phyloP scores from a whole-genome alignment of 2,329 filamentous ascomycete genomes.

The Cladophialophora carrionii region DNA sequence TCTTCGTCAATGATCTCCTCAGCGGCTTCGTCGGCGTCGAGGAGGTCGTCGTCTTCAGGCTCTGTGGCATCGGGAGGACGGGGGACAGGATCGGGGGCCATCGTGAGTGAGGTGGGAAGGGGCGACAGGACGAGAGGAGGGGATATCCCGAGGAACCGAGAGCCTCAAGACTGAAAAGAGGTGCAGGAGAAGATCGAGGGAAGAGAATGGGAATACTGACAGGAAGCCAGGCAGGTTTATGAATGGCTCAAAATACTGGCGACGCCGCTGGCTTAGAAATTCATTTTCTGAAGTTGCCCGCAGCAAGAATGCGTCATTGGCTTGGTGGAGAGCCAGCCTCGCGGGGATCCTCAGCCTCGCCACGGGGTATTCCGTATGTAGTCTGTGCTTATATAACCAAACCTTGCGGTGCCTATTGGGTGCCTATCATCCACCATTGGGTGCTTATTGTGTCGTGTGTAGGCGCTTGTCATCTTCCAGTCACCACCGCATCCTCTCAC shows the following conservation, averaged over 20 bases:
- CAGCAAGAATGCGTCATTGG: slow-evolving; percentile 15
- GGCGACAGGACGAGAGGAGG: not conserved
- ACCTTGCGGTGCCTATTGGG: too few species aligned
- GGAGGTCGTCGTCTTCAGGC: slow-evolving; percentile 67
- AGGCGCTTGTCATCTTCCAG: not conserved
- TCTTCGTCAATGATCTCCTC: slow-evolving; percentile 70
- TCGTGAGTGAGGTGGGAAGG: slow-evolving; percentile 14
- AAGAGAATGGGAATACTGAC: not conserved
- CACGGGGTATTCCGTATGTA: not conserved
- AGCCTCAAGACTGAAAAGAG: not conserved
- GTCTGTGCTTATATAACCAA: not conserved
- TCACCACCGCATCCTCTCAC: too few species aligned
- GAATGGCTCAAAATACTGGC: slow-evolving; percentile 1
- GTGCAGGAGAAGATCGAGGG: not conserved
- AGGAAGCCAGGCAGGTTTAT: not conserved
- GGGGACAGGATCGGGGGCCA: slow-evolving; percentile 33
- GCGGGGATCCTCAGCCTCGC: slow-evolving; percentile 3
- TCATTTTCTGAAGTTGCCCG: slow-evolving; percentile 10
- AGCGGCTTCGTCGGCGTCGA: slow-evolving; percentile 74
- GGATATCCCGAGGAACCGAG: not conserved
- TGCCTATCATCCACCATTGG: not conserved
- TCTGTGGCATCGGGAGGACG: slow-evolving; percentile 42
- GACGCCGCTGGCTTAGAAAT: slow-evolving; percentile 25
- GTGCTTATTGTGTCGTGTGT: too few species aligned
- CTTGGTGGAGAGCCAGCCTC: not conserved